Evolutionary conservation across 2,329 filamentous ascomycete species (phyloP), one percentile per base, ranked within the genome.

Genomic region (Fusarium globosum): DNA sequence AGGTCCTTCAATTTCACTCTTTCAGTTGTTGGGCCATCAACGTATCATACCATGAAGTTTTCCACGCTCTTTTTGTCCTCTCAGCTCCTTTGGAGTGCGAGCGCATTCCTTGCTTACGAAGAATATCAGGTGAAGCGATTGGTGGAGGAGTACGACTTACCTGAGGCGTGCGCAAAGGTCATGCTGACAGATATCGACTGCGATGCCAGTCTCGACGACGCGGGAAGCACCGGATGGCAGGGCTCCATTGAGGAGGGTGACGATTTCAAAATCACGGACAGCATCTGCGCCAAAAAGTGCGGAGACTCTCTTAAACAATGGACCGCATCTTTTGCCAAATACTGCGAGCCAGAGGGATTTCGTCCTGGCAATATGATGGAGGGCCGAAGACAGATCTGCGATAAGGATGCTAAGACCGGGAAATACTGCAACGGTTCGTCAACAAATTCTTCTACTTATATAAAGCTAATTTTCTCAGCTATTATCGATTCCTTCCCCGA

Each of bases 401-500:
- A 67, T 5, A 67, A 67, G 18, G 64, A 67, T n/a, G n/a, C 33
- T 4, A 43, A 55, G 28, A 42, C 49, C 0, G 64, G 64, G 7
- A 39, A 33, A 41, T 67, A 67, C 30, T 67, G 64, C 20, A 66
- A 67, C 0, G 33, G 61, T 49, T 2, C 0, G 61, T 62, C 3
- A 4, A 2, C 1, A 13, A 6, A 10, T 1, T 0, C 7, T 12
- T 18, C 7, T 8, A 13, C 6, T 4, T 12, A 2, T 1, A 15
- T 1, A 4, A 6, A 14, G 18, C 45, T 65, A 18, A 64, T 2
- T 2, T 4, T 11, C 0, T 3, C 3, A 66, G 64, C 26, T 4
- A 58, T 67, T 1, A 59, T 67, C 7, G 43, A 66, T 10, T 12
- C 13, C 1, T 66, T 66, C 14, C 48, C 41, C 0, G 41, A 57